Conservation (phyloP, 176 grass and related monocot genomes). For the Hyparrhenia diplandra region DNA sequence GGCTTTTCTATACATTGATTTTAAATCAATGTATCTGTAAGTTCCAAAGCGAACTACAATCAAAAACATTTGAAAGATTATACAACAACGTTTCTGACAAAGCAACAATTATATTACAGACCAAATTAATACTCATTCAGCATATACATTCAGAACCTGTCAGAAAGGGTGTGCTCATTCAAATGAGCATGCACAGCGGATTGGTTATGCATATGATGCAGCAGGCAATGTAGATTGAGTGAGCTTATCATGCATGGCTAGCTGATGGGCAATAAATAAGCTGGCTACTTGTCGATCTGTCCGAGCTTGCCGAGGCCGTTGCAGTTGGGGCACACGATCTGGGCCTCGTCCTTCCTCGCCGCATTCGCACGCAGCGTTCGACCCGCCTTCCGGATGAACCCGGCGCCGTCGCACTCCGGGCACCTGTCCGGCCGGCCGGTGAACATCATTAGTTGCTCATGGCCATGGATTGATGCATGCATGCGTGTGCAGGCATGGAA, state of each 20-base stretch:
- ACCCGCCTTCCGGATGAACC: slow-evolving; percentile 65
- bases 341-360: slow-evolving; percentile 75
- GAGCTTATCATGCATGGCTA: background rate
- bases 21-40: too few species aligned
- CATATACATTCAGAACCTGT: too few species aligned
- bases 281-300: background rate
- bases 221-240: too few species aligned
- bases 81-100: background rate
- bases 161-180: background rate
- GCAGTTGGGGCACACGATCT: slow-evolving; percentile 87
- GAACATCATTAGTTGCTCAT: too few species aligned
- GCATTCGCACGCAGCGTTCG: slow-evolving; percentile 65
- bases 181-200: background rate
- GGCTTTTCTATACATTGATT: too few species aligned
- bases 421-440: slow-evolving; percentile 36
- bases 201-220: too few species aligned
- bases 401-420: slow-evolving; percentile 90
- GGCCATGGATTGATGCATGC: background rate
- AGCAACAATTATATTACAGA: background rate
- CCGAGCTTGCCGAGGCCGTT: slow-evolving; percentile 87
- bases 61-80: too few species aligned
- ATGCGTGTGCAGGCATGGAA: too few species aligned
- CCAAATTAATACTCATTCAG: background rate
- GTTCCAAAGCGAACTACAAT: too few species aligned
- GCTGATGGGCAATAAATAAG: too few species aligned